Evolutionary conservation across 2,329 filamentous ascomycete genomes (phyloP).

Genomic region (Cordyceps cicadae): DNA sequence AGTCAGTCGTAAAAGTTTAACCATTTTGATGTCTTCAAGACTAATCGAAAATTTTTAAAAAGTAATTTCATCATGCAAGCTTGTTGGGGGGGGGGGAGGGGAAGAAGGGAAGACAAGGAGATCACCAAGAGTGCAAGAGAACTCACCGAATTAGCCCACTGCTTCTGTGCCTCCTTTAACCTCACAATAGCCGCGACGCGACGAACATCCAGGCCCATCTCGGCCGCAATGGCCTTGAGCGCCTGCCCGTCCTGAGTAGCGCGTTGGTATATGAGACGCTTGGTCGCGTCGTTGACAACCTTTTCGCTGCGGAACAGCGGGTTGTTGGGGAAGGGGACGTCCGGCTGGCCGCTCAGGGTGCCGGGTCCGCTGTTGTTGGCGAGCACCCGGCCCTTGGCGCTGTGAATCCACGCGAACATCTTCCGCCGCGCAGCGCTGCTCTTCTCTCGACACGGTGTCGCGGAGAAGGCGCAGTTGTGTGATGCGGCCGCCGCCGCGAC

Average conservation of each 20-base stretch:
- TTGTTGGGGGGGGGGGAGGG: constrained; percentile 15
- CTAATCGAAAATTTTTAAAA: constrained; percentile 91
- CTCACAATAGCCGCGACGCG: constrained; percentile 79
- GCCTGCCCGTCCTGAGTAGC: constrained; percentile 59
- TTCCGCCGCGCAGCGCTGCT: constrained; percentile 27
- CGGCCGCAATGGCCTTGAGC: constrained; percentile 67
- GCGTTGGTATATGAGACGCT: constrained; percentile 64
- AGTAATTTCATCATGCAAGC: constrained; percentile 44
- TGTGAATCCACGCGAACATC: constrained; percentile 33
- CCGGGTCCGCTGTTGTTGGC: constrained; percentile 22
- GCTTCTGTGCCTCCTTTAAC: constrained; percentile 77
- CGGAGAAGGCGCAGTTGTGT: constrained; percentile 29
- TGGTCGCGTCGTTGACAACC: constrained; percentile 64
- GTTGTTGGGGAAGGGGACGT: constrained; percentile 68
- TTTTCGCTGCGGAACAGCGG: constrained; percentile 58
- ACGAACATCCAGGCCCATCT: constrained; percentile 71
- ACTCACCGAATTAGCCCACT: constrained; percentile 68
- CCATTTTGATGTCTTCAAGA: constrained; percentile 95
- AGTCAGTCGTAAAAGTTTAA: constrained; percentile 51
- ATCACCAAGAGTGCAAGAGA: not conserved
- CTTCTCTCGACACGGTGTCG: constrained; percentile 31
- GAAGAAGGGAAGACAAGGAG: constrained; percentile 14
- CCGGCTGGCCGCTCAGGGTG: constrained; percentile 30
- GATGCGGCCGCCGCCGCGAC: constrained; percentile 3
- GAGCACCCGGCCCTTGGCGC: constrained; percentile 18